Evolutionary conservation across 2,329 filamentous ascomycete species (phyloP), one percentile per base, ranked within the genome.

Genomic region (Boeremia exigua): DNA sequence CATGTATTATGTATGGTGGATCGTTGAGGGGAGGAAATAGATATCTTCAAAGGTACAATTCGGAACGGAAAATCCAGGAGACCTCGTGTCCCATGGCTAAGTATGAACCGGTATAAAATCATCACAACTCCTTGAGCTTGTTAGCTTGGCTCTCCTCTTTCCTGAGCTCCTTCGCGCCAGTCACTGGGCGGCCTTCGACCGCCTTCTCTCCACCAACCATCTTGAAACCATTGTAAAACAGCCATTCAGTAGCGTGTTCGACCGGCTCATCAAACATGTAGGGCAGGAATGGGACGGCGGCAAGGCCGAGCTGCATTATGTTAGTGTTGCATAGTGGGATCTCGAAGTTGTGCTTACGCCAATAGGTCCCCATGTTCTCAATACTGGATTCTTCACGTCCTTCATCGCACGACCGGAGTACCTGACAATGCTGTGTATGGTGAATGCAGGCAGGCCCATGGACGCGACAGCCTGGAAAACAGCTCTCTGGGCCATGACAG

Each of bases 391-490:
- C 81, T 95, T 94, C 17, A 82, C 81, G 66, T 90, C 82, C 79
- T 94, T 96, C 80, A 99, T 75, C n/a, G 92, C 92, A 34, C 82
- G 82, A 0, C 95, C 92, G 0, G 91, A 93, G 72, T 99, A 97
- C 58, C 87, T 86, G 47, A 99, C 95, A 6, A 98, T 89, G 59
- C 88, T 92, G 76, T 97, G 94, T 54, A 98, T 96, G 0, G 92
- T 96, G 60, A 97, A 91, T 0, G 93, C 94, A 0, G 94, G 95
- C 63, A 98, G 77, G 2, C 91, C 95, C 95, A 99, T 99, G 69
- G 87, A 91, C 0, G 95, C 95, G 43, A 99, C 59, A 62, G 86
- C 87, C 78, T 99, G 95, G 78, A 99, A 99, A 19, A 97, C 83
- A 1, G 87, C 93, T 61, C 95, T 82, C 79, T 99, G 91, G 23